Evolutionary conservation across 495 filamentous ascomycete species (phyloP).

Genomic region (Penicillium samsonianum): DNA sequence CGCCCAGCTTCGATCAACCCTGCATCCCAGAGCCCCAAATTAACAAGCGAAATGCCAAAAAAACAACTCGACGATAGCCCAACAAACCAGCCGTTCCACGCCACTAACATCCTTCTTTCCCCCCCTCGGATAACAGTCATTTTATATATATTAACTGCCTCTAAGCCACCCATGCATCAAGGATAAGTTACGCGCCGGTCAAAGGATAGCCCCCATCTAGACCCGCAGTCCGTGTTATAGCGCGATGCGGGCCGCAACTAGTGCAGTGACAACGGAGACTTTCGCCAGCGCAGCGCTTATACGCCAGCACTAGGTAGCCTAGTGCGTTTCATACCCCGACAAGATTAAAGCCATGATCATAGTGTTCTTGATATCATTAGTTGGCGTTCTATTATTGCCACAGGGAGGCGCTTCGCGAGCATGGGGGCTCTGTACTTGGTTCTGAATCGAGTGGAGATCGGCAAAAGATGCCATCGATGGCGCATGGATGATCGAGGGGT

Average conservation of each 20-base stretch:
- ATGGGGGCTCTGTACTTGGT: background rate
- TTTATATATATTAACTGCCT: background rate
- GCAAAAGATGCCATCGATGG: background rate
- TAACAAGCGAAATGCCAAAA: background rate
- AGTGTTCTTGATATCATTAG: slow-evolving; percentile 7
- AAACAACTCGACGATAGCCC: background rate
- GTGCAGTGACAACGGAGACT: slow-evolving; percentile 8
- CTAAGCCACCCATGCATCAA: background rate
- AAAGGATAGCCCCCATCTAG: slow-evolving; percentile 4
- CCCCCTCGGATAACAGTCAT: background rate
- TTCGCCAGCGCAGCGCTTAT: slow-evolving; percentile 18
- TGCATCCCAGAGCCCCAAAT: background rate
- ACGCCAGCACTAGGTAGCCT: slow-evolving; percentile 8
- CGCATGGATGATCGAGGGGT: background rate
- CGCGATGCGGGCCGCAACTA: slow-evolving; percentile 18
- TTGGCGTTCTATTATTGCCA: slow-evolving; percentile 1
- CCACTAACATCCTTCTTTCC: background rate
- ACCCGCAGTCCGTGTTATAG: slow-evolving; percentile 8
- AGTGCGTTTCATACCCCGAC: slow-evolving; percentile 14
- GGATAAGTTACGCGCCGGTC: slow-evolving; percentile 1
- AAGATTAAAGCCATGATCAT: background rate
- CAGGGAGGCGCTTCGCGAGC: slow-evolving; percentile 11
- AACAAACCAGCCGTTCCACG: background rate
- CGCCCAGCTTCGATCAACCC: background rate
- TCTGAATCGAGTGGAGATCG: slow-evolving; percentile 3